Evolutionary conservation across 441 rosid genomes (phyloP), one percentile per base, ranked within the genome.

Genomic region (Jatropha multifida): DNA sequence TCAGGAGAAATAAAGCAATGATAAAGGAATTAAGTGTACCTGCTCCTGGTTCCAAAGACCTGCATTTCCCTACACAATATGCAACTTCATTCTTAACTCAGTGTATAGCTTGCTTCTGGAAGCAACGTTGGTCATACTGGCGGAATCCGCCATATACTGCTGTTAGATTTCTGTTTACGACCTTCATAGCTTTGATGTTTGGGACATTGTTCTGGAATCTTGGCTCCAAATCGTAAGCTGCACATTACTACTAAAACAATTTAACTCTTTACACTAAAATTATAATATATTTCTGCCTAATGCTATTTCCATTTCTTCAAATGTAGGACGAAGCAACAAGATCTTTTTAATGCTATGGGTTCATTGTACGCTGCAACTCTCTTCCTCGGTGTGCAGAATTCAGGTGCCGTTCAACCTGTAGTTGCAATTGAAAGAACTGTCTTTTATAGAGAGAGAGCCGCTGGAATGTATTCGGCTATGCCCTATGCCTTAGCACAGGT

Each of bases 141-240:
- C 88, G 93, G 18, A 94, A 94, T 82, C 89, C 97, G 2, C 84
- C 86, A 4, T 94, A 94, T 78, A 90, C 90, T 4, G 97, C 98
- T 0, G 90, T 90, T 1, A 86, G 94, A 63, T 79, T 94, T 60
- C 77, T 89, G 70, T 92, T 92, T 78, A 88, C 97, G 15, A 77
- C 83, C 17, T 69, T 85, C 77, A 88, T 88, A n/a, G 92, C 90
- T 15, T 77, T 90, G 70, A 77, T 88, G 86, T 94, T 94, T 37
- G 97, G 97, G 58, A 77, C 98, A 32, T 81, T 94, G 77, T 94
- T 88, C 81, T 92, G 97, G 98, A 84, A 90, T 78, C 88, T 92
- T 41, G 95, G 94, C 67, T 76, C 87, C 68, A 86, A 87, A 82
- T 85, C 59, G 97, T 90, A 87, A 82, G 81, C 58, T 7, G 23